These are phyloP conservation scores for Candida ulmi DNA, from an alignment of 805 yeast species.

Conservation along the genomic window DNA sequence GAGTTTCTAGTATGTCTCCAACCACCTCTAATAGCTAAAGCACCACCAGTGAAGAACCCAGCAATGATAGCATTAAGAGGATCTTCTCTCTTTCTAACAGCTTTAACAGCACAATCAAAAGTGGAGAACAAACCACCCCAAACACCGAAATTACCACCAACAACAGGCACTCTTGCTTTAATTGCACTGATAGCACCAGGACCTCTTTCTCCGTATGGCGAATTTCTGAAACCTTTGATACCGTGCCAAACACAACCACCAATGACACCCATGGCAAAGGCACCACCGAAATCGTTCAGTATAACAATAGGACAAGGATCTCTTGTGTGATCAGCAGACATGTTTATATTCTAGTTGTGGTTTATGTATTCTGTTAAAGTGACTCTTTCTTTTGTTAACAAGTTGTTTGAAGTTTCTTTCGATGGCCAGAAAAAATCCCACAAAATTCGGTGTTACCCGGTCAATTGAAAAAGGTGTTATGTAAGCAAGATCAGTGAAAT, in stretches of 20 bases:
- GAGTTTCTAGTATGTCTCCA: conserved; percentile 95
- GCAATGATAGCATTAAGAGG: conserved; percentile 98
- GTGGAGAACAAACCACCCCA: conserved; percentile 99
- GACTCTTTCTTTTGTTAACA: background rate
- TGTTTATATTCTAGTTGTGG: conserved; percentile 15
- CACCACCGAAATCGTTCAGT: conserved; percentile 97
- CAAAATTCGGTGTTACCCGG: too few relatives aligned
- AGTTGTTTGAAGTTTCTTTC: too few relatives aligned
- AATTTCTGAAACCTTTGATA: conserved; percentile 95
- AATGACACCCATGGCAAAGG: conserved; percentile 97
- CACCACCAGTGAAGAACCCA: conserved; percentile 97
- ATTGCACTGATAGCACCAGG: conserved; percentile 85
- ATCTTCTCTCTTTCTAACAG: conserved; percentile 94
- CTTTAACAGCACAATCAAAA: conserved; percentile 93
- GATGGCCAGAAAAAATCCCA: too few relatives aligned
- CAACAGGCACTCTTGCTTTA: conserved; percentile 95
- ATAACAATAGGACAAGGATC: conserved; percentile 99
- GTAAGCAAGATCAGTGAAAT: too few relatives aligned
- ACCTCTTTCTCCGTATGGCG: conserved; percentile 95
- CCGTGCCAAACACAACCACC: conserved; percentile 99
- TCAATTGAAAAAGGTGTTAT: too few relatives aligned
- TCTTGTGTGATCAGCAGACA: conserved; percentile 97
- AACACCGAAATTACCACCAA: conserved; percentile 98
- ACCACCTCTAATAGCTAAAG: conserved; percentile 97
- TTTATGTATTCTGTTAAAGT: conserved; percentile 3